Conservation (phyloP, 2,329 filamentous ascomycete species). For the Blumeriella jaapii region DNA sequence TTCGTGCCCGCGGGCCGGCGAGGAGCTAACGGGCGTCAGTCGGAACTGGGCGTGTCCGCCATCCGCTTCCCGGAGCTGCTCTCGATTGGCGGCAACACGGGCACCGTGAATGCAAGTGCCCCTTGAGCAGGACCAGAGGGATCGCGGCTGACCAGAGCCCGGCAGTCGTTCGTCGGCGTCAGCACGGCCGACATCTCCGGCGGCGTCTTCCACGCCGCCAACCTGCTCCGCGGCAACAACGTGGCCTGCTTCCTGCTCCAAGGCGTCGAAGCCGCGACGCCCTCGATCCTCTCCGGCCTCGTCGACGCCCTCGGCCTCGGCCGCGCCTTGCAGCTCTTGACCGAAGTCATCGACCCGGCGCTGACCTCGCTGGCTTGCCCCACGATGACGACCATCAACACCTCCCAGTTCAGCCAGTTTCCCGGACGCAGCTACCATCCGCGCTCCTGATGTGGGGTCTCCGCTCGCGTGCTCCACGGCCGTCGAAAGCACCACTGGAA, state of each 20-base stretch:
- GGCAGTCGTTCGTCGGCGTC: conserved; percentile 33
- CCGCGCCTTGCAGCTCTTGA: conserved; percentile 2
- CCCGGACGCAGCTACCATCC: not conserved
- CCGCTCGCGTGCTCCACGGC: not conserved
- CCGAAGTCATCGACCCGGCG: conserved; percentile 3
- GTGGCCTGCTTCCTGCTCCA: conserved; percentile 30
- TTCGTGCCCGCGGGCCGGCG: too few relatives aligned
- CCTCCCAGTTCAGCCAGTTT: not conserved
- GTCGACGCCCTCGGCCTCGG: conserved; percentile 1
- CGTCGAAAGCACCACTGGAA: not conserved
- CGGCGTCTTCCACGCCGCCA: conserved; percentile 31
- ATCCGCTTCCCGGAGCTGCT: conserved; percentile 25
- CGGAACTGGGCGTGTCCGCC: conserved; percentile 31
- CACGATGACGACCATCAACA: conserved; percentile 6
- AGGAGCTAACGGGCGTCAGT: not conserved
- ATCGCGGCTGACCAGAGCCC: not conserved
- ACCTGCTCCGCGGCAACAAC: conserved; percentile 37
- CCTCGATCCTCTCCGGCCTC: conserved; percentile 1
- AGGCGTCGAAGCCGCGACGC: conserved; percentile 5
- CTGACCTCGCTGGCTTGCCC: conserved; percentile 7
- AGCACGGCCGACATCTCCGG: conserved; percentile 31
- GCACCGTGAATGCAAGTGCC: conserved; percentile 33
- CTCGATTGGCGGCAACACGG: conserved; percentile 39
- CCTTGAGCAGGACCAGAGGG: not conserved
- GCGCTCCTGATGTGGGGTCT: not conserved